phyloP scores from a whole-genome alignment of 768 basidiomycete genomes.

The Hericium erinaceus region DNA sequence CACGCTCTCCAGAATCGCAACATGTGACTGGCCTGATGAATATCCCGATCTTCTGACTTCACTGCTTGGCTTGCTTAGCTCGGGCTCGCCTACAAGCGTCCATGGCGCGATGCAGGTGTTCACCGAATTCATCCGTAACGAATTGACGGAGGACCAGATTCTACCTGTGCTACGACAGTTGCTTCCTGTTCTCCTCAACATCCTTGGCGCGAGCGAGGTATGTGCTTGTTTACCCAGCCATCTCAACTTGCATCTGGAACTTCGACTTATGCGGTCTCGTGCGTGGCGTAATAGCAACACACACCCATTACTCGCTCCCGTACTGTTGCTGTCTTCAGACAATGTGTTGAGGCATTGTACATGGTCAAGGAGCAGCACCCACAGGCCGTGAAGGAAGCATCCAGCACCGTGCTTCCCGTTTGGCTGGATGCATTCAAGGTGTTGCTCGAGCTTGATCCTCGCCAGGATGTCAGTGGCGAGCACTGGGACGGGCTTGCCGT shows the following conservation, averaged over 20 bases:
- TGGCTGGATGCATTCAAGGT: slow-evolving; percentile 91
- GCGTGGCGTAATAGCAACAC: slow-evolving; percentile 40
- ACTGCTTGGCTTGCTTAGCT: slow-evolving; percentile 70
- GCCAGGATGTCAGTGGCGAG: slow-evolving; percentile 46
- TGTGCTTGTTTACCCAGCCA: slow-evolving; percentile 4
- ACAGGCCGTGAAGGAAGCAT: slow-evolving; percentile 75
- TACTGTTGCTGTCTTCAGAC: slow-evolving; percentile 80
- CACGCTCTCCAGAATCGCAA: slow-evolving; percentile 80
- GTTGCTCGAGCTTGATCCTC: slow-evolving; percentile 56
- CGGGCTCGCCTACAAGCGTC: slow-evolving; percentile 61
- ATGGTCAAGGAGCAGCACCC: slow-evolving; percentile 95
- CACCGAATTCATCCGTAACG: slow-evolving; percentile 88
- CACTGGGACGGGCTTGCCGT: slow-evolving; percentile 81
- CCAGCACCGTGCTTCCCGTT: slow-evolving; percentile 67
- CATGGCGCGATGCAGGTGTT: slow-evolving; percentile 97
- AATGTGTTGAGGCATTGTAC: slow-evolving; percentile 82
- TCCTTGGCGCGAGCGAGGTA: slow-evolving; percentile 73
- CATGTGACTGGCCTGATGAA: slow-evolving; percentile 94
- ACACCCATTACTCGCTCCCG: slow-evolving; percentile 76
- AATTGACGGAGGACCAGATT: slow-evolving; percentile 91
- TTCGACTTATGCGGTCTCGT: neutral
- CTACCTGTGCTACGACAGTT: slow-evolving; percentile 85
- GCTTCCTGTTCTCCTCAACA: slow-evolving; percentile 73
- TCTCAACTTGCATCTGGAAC: neutral
- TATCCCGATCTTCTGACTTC: slow-evolving; percentile 78